These are phyloP conservation scores for Apophysomyces sp. DNA, from an alignment of 371 early-diverging fungal genomes.

Conservation along the genomic window DNA sequence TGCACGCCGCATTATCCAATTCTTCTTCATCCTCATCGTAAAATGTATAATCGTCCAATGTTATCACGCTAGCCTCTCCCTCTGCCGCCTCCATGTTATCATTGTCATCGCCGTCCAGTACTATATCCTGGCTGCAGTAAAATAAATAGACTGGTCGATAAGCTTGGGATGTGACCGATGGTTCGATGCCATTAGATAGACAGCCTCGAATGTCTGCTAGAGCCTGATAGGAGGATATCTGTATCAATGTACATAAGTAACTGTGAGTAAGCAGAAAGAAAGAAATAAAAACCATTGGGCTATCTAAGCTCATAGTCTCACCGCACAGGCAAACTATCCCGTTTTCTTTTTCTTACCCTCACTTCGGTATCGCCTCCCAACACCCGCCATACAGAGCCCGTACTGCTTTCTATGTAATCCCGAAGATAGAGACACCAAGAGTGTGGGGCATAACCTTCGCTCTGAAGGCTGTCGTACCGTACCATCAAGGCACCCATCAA, in stretches of 20 bases:
- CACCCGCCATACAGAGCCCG: conserved; percentile 38
- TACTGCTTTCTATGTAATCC: conserved; percentile 25
- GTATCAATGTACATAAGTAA: too few relatives aligned
- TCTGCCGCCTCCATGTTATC: not conserved
- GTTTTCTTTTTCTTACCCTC: conserved; percentile 10
- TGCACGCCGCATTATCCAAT: conserved; percentile 29
- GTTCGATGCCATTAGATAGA: not conserved
- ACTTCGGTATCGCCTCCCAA: conserved; percentile 6
- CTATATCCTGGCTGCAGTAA: conserved; percentile 27
- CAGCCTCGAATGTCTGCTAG: conserved; percentile 17
- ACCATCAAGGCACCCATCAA: conserved; percentile 42
- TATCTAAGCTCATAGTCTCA: too few relatives aligned
- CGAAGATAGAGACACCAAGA: conserved; percentile 41
- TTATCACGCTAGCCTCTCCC: conserved; percentile 14
- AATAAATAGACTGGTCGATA: conserved; percentile 44
- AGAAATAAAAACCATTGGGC: too few relatives aligned
- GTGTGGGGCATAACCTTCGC: conserved; percentile 4
- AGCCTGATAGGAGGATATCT: conserved; percentile 16
- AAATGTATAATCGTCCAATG: conserved; percentile 36
- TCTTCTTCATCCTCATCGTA: conserved; percentile 25
- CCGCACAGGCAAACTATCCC: too few relatives aligned
- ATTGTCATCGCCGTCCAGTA: not conserved
- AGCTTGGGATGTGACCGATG: conserved; percentile 12
- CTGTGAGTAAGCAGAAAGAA: not conserved
- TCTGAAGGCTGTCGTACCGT: conserved; percentile 20